phyloP scores from a whole-genome alignment of 331 rosid genomes.

The Malus hybrid region DNA sequence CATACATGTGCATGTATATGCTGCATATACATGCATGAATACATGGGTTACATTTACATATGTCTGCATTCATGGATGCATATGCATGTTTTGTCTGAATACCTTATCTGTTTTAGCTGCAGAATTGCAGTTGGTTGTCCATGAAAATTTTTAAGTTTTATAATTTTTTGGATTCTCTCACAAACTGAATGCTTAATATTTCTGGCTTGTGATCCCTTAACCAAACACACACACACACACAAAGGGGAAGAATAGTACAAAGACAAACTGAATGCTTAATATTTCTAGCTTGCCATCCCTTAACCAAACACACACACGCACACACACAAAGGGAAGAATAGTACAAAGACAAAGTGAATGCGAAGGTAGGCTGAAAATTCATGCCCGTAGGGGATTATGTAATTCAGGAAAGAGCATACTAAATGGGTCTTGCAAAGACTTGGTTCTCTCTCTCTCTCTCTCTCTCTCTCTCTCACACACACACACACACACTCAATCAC shows the following conservation, averaged over 20 bases:
- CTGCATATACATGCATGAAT: background rate
- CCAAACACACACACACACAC: background rate
- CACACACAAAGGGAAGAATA: background rate
- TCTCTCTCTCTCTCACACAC: background rate
- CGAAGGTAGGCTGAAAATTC: background rate
- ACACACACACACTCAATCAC: too few relatives aligned
- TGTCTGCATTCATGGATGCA: background rate
- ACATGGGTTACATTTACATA: background rate
- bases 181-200: background rate
- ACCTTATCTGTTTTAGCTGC: background rate
- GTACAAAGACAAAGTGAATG: background rate
- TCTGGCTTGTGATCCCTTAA: background rate
- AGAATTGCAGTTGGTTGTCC: background rate
- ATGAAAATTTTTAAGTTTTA: background rate
- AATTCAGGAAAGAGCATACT: background rate
- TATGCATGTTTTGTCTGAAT: background rate
- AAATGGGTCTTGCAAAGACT: background rate
- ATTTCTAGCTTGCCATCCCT: background rate
- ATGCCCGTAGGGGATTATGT: background rate
- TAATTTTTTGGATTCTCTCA: background rate
- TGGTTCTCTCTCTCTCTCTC: background rate
- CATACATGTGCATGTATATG: background rate
- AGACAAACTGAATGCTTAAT: background rate
- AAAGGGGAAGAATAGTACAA: background rate
- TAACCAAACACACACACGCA: background rate